Conservation (phyloP, 495 filamentous ascomycete species). For the Hypoxylon crocopeplum region DNA sequence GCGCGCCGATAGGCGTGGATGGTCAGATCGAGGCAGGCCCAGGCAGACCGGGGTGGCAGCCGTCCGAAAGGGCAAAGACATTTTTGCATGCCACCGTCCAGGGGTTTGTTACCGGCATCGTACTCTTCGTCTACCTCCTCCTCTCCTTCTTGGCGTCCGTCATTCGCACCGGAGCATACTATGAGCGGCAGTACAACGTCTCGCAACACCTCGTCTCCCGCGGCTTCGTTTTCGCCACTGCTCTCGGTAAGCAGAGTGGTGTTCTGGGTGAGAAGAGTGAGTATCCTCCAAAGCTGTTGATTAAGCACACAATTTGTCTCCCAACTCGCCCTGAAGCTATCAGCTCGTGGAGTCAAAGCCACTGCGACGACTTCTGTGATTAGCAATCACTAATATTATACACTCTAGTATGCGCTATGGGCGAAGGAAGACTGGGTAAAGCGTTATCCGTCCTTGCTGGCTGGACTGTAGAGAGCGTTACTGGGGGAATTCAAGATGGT, state of each 20-base stretch:
- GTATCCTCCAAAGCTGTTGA: background rate
- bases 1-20: conserved; percentile 21
- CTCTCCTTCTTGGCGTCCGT: conserved; percentile 66
- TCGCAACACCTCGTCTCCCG: conserved; percentile 60
- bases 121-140: conserved; percentile 62
- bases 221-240: conserved; percentile 59
- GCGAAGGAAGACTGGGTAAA: conserved; percentile 63
- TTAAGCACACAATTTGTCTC: background rate
- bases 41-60: conserved; percentile 4
- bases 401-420: conserved; percentile 52
- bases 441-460: conserved; percentile 54
- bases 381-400: conserved; percentile 4
- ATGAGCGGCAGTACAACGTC: conserved; percentile 69
- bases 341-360: no score
- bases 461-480: conserved; percentile 66
- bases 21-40: conserved; percentile 18
- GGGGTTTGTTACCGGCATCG: conserved; percentile 60
- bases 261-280: conserved; percentile 52
- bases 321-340: background rate
- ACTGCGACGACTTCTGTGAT: background rate
- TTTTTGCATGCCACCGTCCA: conserved; percentile 66
- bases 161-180: conserved; percentile 59
- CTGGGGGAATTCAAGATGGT: conserved; percentile 69
- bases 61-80: conserved; percentile 44
- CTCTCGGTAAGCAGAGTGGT: conserved; percentile 57